Evolutionary conservation across 345 rosid genomes (phyloP).

Genomic region (Boechera stricta): DNA sequence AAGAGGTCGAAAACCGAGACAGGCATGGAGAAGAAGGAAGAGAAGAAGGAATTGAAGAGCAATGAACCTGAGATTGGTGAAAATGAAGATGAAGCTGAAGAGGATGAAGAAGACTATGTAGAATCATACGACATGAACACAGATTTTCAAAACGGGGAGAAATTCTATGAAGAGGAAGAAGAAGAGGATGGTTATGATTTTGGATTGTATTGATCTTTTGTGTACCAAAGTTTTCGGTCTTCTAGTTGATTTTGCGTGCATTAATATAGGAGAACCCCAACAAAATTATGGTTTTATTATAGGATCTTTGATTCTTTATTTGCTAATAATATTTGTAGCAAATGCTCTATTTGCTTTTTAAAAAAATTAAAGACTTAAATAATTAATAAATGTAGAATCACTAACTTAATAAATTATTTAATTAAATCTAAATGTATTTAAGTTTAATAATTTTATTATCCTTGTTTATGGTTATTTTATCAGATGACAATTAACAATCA

Average conservation of each 20-base stretch:
- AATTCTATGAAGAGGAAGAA: conserved; percentile 28
- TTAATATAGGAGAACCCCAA: conserved; percentile 3
- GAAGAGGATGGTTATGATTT: conserved; percentile 26
- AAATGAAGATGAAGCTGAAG: conserved; percentile 32
- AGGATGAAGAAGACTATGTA: conserved; percentile 21
- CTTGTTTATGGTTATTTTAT: not conserved
- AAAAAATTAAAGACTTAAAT: not conserved
- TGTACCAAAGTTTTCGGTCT: not conserved
- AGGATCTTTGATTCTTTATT: not conserved
- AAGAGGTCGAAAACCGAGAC: conserved; percentile 30
- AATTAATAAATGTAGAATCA: not conserved
- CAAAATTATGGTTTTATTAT: not conserved
- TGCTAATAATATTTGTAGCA: no score
- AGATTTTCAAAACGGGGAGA: conserved; percentile 16
- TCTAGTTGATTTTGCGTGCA: not conserved
- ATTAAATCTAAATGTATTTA: not conserved
- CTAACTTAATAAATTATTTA: not conserved
- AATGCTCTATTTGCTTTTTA: not conserved
- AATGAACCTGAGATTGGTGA: conserved; percentile 23
- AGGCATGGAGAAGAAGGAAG: conserved; percentile 16
- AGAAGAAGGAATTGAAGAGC: not conserved
- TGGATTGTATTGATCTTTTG: conserved; percentile 28
- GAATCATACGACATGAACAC: conserved; percentile 29
- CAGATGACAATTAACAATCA: not conserved
- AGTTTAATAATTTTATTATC: not conserved